A percentile compares a stretch with the other conserved stretches of the same genome.
phyloP scores from a whole-genome alignment of 441 rosid genomes.

The Euphorbia schlechtendalii region DNA sequence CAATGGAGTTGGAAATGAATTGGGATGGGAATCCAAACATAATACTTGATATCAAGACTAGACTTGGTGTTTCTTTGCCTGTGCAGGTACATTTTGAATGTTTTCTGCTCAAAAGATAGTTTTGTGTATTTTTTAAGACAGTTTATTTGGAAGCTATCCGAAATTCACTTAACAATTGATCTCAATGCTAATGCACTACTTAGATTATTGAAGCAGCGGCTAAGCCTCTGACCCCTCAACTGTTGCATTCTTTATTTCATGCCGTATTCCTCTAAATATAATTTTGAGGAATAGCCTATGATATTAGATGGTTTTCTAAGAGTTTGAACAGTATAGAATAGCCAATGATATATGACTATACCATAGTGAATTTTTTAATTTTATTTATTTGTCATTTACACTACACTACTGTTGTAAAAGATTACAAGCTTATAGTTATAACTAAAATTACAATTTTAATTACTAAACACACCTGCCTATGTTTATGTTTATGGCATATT shows the following conservation, averaged over 20 bases:
- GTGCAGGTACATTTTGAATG: constrained; percentile 53
- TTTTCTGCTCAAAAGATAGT: neutral
- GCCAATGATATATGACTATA: neutral
- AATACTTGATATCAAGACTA: constrained; percentile 70
- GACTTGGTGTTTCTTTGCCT: constrained; percentile 72
- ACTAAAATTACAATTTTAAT: too few species aligned
- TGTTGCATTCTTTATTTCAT: neutral
- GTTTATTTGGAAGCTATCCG: neutral
- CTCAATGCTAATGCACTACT: neutral
- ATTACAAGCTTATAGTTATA: too few species aligned
- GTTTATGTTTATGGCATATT: too few species aligned
- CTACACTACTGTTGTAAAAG: neutral
- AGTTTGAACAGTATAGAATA: constrained; percentile 1
- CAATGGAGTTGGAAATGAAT: constrained; percentile 90
- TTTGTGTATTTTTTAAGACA: constrained; percentile 1
- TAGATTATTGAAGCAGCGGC: neutral
- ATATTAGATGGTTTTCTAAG: neutral
- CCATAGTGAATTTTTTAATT: neutral
- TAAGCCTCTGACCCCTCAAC: neutral
- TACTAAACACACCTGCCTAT: too few species aligned
- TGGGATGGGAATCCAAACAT: constrained; percentile 95
- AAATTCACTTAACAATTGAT: neutral
- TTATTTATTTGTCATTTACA: neutral
- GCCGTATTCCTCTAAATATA: neutral
- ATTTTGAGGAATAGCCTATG: neutral